Evolutionary conservation across 2,329 filamentous ascomycete genomes (phyloP).

Genomic region (Colletotrichum australisinense): DNA sequence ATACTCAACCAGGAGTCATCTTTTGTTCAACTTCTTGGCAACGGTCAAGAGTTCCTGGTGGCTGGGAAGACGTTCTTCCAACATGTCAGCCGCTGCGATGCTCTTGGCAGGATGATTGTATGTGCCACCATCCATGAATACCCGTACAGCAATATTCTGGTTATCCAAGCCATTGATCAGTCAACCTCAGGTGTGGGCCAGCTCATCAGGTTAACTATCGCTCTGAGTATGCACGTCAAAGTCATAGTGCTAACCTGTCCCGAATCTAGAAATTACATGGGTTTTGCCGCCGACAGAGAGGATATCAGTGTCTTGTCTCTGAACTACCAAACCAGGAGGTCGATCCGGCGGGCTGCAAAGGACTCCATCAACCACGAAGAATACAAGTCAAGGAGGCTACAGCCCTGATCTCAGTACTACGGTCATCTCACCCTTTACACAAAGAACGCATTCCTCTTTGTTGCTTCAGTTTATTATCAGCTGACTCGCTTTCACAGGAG

Average conservation of each 20-base stretch:
- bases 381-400: background rate
- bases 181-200: slow-evolving; percentile 19
- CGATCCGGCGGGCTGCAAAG: slow-evolving; percentile 46
- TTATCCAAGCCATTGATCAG: slow-evolving; percentile 42
- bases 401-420: slow-evolving; percentile 4
- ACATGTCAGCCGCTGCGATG: slow-evolving; percentile 43
- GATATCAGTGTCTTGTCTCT: slow-evolving; percentile 35
- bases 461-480: background rate
- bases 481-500: background rate
- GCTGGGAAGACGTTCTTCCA: slow-evolving; percentile 50
- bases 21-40: slow-evolving; percentile 47
- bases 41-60: slow-evolving; percentile 44
- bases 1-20: slow-evolving; percentile 47
- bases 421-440: slow-evolving; percentile 44
- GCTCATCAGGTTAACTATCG: slow-evolving; percentile 50
- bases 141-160: slow-evolving; percentile 44
- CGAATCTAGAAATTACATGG: slow-evolving; percentile 46
- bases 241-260: slow-evolving; percentile 60
- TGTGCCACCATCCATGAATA: slow-evolving; percentile 50
- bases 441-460: slow-evolving; percentile 52
- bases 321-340: slow-evolving; percentile 48
- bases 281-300: background rate
- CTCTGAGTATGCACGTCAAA: slow-evolving; percentile 44
- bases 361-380: slow-evolving; percentile 46
- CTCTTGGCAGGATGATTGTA: slow-evolving; percentile 50